These are phyloP conservation scores for Glebionis coronaria DNA, from an alignment of 129 eudicot genomes.

Conservation along the genomic window DNA sequence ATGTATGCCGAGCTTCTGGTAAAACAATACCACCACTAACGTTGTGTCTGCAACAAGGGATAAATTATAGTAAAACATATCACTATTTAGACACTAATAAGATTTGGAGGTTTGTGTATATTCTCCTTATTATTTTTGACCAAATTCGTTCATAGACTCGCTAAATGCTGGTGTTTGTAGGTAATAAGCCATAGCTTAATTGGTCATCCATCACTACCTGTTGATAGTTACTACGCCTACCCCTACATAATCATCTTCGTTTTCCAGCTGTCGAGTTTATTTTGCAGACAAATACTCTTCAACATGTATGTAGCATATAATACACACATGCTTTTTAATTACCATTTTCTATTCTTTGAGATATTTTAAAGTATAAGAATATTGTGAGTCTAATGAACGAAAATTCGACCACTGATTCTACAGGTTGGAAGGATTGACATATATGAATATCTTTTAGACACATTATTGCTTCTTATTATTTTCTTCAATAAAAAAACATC, in stretches of 20 bases:
- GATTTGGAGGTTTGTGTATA: conserved; percentile 65
- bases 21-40: too few species aligned
- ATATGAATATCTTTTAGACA: conserved; percentile 6
- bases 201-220: conserved; percentile 34
- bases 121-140: neutral
- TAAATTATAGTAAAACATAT: too few species aligned
- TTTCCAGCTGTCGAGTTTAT: conserved; percentile 46
- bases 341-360: neutral
- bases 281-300: conserved; percentile 69
- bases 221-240: conserved; percentile 35
- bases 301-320: conserved; percentile 51
- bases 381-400: conserved; percentile 71
- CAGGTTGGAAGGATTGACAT: conserved; percentile 44
- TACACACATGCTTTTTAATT: neutral
- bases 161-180: conserved; percentile 35
- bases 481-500: too few species aligned
- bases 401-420: conserved; percentile 40
- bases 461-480: too few species aligned
- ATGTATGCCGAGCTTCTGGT: too few species aligned
- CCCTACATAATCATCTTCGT: conserved; percentile 34
- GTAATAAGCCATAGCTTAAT: conserved; percentile 53
- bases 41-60: too few species aligned
- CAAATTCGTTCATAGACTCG: too few species aligned
- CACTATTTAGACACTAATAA: too few species aligned
- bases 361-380: neutral